Evolutionary conservation across 106 monocot species (phyloP).

Genomic region (Ottelia alismoides): DNA sequence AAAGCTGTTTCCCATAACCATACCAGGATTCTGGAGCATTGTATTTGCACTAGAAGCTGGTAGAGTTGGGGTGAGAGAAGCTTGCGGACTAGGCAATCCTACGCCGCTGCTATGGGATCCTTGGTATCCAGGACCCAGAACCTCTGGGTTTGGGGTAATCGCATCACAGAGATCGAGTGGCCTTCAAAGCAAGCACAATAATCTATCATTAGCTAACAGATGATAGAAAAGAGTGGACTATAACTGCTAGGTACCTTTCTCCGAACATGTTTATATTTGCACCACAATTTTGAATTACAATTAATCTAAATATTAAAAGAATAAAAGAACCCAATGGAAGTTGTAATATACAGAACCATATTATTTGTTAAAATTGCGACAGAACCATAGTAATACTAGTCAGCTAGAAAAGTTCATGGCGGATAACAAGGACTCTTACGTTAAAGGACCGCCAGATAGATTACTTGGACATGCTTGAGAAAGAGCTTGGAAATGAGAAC

Average conservation of each 20-base stretch:
- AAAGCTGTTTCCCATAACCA: constrained; percentile 35
- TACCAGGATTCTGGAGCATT: constrained; percentile 49
- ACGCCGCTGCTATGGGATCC: constrained; percentile 41
- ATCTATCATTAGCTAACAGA: too few relatives aligned
- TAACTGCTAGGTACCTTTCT: too few relatives aligned
- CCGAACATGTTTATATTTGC: too few relatives aligned
- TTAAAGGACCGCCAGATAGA: constrained; percentile 37
- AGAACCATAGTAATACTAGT: too few relatives aligned
- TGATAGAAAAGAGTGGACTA: too few relatives aligned
- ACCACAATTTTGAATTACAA: too few relatives aligned
- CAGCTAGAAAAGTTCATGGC: too few relatives aligned
- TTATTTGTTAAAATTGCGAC: too few relatives aligned
- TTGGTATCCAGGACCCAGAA: constrained; percentile 31
- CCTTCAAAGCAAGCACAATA: constrained; percentile 31
- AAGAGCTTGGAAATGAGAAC: constrained; percentile 67
- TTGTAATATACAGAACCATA: too few relatives aligned
- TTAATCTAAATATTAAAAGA: too few relatives aligned
- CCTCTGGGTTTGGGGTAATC: constrained; percentile 34
- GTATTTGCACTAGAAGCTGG: constrained; percentile 34
- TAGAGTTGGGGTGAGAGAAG: constrained; percentile 34
- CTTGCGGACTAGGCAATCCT: constrained; percentile 30
- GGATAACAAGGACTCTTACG: constrained; percentile 62
- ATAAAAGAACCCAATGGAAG: too few relatives aligned
- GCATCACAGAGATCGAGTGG: constrained; percentile 86
- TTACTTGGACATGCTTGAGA: constrained; percentile 78